These are phyloP conservation scores for Pycnococcus provasolii DNA, from an alignment of 139 green algal genomes.

Conservation along the genomic window DNA sequence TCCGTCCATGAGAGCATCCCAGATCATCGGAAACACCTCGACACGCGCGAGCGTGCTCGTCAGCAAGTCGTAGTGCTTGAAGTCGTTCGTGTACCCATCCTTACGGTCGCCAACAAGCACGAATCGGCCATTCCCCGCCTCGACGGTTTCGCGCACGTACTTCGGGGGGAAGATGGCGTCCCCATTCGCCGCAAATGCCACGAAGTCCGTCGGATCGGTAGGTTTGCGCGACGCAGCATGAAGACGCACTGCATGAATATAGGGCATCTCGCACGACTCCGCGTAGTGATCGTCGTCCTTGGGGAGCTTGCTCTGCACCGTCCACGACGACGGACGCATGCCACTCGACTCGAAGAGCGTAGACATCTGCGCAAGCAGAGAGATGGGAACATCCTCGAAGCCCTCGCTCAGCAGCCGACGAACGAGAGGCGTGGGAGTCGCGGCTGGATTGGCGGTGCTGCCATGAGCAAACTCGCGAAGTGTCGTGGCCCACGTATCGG, in stretches of 20 bases:
- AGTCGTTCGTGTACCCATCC: too few relatives aligned
- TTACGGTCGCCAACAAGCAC: too few relatives aligned
- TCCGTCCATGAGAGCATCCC: too few relatives aligned
- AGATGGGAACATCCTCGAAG: conserved; percentile 12
- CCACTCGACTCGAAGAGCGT: conserved; percentile 14
- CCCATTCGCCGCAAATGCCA: background rate
- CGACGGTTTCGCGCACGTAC: background rate
- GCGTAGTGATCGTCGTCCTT: background rate
- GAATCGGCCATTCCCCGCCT: too few relatives aligned
- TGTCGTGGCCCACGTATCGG: background rate
- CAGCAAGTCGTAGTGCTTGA: too few relatives aligned
- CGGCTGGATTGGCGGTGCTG: conserved; percentile 5
- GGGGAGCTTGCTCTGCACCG: background rate
- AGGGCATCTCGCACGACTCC: background rate
- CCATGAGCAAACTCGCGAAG: background rate
- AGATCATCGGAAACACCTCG: too few relatives aligned
- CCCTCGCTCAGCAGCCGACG: conserved; percentile 1
- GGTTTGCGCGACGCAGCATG: background rate
- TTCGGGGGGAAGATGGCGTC: conserved; percentile 14
- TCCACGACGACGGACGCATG: background rate
- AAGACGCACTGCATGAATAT: conserved; percentile 2
- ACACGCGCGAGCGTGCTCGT: too few relatives aligned
- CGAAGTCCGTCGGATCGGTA: background rate
- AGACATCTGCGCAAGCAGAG: conserved; percentile 9
- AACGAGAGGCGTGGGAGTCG: background rate